Evolutionary conservation across 1,284 basidiomycete genomes (phyloP).

Genomic region (Prillingera fragicola): DNA sequence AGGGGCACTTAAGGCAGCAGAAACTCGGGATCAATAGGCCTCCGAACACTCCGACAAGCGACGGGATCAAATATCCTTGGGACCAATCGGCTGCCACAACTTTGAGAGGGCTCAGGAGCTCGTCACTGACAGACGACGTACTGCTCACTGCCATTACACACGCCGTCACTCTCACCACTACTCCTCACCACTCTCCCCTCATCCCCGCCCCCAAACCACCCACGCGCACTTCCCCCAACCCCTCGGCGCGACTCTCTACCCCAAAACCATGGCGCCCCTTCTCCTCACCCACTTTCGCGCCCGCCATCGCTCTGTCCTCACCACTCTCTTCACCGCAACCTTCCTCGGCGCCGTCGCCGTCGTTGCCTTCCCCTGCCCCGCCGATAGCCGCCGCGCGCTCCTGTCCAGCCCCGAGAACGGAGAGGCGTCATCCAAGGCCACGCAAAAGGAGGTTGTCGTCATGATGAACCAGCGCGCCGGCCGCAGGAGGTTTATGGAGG

Average conservation of each 20-base stretch:
- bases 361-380: constrained; percentile 48
- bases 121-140: too few relatives aligned
- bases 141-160: neutral
- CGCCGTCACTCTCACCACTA: neutral
- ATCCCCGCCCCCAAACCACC: neutral
- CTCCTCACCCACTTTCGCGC: constrained; percentile 45
- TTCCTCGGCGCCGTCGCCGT: constrained; percentile 47
- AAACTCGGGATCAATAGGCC: too few relatives aligned
- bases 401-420: neutral
- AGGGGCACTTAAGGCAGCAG: too few relatives aligned
- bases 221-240: neutral
- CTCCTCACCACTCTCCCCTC: neutral
- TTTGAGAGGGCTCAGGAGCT: neutral
- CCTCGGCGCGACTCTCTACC: too few relatives aligned
- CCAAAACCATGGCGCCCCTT: constrained; percentile 43
- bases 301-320: constrained; percentile 44
- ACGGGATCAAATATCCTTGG: too few relatives aligned
- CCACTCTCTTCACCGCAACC: constrained; percentile 45
- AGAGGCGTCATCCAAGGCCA: neutral
- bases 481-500: constrained; percentile 42
- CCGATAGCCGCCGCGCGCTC: constrained; percentile 7
- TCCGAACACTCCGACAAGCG: too few relatives aligned
- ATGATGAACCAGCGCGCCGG: constrained; percentile 47
- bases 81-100: neutral
- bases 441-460: constrained; percentile 37